phyloP scores from a whole-genome alignment of 306 rosid species.

The Amphicarpaea edgeworthii region DNA sequence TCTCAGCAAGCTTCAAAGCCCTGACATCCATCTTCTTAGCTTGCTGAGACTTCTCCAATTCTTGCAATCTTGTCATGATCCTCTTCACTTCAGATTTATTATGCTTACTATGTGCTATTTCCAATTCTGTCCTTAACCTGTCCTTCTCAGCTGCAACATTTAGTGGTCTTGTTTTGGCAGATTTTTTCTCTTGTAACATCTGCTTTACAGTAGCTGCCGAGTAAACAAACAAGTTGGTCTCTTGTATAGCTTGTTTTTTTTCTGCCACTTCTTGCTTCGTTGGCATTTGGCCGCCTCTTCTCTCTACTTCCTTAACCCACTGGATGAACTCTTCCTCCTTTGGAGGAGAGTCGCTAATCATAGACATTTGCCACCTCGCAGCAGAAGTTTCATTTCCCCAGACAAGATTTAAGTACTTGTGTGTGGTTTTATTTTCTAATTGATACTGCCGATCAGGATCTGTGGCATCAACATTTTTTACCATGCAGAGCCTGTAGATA shows the following conservation, averaged over 20 bases:
- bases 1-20: slow-evolving; percentile 91
- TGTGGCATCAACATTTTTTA: slow-evolving; percentile 86
- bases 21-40: slow-evolving; percentile 67
- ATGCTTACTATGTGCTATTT: slow-evolving; percentile 67
- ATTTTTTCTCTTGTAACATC: slow-evolving; percentile 89
- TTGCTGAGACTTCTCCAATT: slow-evolving; percentile 75
- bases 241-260: slow-evolving; percentile 74
- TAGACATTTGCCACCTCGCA: slow-evolving; percentile 99
- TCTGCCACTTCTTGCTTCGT: slow-evolving; percentile 66
- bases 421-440: slow-evolving; percentile 78
- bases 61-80: slow-evolving; percentile 71
- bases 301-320: slow-evolving; percentile 91
- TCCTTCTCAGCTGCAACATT: slow-evolving; percentile 97
- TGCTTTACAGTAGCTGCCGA: slow-evolving; percentile 94
- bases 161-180: slow-evolving; percentile 78
- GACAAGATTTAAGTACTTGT: slow-evolving; percentile 82
- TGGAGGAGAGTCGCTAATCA: slow-evolving; percentile 84
- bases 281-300: slow-evolving; percentile 81
- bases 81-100: slow-evolving; percentile 70
- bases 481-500: slow-evolving; percentile 87
- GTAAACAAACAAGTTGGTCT: slow-evolving; percentile 76
- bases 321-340: slow-evolving; percentile 86
- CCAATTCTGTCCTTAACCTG: slow-evolving; percentile 76
- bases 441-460: slow-evolving; percentile 81
- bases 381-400: slow-evolving; percentile 96